These are phyloP conservation scores for Furcasterigmium furcatum DNA, from an alignment of 2,329 filamentous ascomycete species.

Conservation along the genomic window DNA sequence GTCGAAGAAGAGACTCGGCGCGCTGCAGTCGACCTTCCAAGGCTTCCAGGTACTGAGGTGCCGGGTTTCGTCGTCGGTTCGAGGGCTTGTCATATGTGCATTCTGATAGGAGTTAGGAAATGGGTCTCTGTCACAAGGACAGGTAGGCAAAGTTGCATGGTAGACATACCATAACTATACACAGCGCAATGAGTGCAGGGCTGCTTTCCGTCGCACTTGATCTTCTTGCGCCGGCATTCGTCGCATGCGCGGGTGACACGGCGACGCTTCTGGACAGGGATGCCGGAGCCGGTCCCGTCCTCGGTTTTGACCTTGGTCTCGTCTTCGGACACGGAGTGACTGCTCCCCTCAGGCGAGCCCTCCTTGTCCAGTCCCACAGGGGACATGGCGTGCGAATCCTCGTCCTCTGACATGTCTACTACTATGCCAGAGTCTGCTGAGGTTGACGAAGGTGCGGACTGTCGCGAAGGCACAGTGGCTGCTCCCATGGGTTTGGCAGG, in stretches of 20 bases:
- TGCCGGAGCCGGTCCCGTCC: constrained; percentile 30
- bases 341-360: constrained; percentile 36
- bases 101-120: constrained; percentile 48
- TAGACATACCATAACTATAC: constrained; percentile 91
- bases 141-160: constrained; percentile 26
- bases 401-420: constrained; percentile 40
- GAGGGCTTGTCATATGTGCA: constrained; percentile 96
- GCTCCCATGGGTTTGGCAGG: neutral
- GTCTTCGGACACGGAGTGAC: constrained; percentile 38
- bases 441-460: constrained; percentile 8
- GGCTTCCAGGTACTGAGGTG: constrained; percentile 89
- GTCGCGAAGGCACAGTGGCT: constrained; percentile 12
- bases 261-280: constrained; percentile 71
- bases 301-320: constrained; percentile 26
- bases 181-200: constrained; percentile 95
- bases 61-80: constrained; percentile 84
- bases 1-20: constrained; percentile 74
- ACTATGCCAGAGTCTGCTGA: constrained; percentile 17
- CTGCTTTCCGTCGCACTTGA: constrained; percentile 84
- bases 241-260: constrained; percentile 80
- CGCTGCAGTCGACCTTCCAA: constrained; percentile 80
- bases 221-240: constrained; percentile 81
- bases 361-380: constrained; percentile 26
- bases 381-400: constrained; percentile 28
- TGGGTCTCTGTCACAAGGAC: neutral